Conservation (phyloP, 345 rosid species). For the Citrus glauca region DNA sequence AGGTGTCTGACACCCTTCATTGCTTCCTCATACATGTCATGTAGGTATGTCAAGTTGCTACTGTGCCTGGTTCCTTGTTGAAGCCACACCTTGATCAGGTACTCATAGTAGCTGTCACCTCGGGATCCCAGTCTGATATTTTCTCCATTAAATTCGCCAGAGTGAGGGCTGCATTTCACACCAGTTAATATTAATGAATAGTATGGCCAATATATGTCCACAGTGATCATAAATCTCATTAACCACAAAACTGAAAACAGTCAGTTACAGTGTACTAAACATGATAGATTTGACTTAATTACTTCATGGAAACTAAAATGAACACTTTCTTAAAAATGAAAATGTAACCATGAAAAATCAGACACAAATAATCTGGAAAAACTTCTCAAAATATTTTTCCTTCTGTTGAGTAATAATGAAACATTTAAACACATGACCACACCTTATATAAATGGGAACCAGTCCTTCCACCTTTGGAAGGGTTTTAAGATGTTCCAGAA, state of each 20-base stretch:
- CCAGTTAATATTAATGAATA: conserved; percentile 6
- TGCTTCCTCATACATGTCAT: conserved; percentile 90
- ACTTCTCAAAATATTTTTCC: not conserved
- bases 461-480: conserved; percentile 89
- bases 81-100: conserved; percentile 93
- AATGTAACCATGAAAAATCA: not conserved
- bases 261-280: not conserved
- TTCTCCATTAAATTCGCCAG: conserved; percentile 86
- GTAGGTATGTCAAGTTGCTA: conserved; percentile 54
- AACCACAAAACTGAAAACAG: not conserved
- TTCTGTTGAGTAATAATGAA: not conserved
- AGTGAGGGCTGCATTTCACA: conserved; percentile 62
- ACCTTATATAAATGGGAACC: conserved; percentile 97
- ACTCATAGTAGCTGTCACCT: conserved; percentile 98
- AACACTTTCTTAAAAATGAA: not conserved
- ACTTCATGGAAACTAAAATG: not conserved
- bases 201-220: not conserved
- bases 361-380: not conserved
- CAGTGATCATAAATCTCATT: not conserved
- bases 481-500: conserved; percentile 74
- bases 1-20: conserved; percentile 90
- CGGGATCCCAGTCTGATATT: conserved; percentile 97
- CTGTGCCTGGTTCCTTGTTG: conserved; percentile 55
- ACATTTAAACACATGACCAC: conserved; percentile 3
- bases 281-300: not conserved